Base-by-base conservation (phyloP, 108 stramenopile genomes). In the Cyclotella atomus region DNA sequence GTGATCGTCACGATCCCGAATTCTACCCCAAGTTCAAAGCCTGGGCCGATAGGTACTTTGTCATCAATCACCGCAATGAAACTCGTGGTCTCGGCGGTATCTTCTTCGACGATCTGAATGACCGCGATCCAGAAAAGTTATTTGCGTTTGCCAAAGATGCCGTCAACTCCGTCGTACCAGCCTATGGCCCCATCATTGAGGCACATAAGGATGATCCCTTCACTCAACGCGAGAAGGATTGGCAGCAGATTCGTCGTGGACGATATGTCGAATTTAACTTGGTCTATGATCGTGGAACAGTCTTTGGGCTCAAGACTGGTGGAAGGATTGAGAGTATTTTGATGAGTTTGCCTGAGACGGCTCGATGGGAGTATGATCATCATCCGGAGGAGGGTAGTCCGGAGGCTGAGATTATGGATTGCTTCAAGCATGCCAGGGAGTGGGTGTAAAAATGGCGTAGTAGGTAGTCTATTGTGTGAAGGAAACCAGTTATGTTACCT, bases 201-300 rank as follows among this genome's bases (percentile, higher is more conserved):
- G 79, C 85, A 67, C 92, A 93, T 81, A 95, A 93, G 87, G 63
- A 98, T 83, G 89, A 94, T 68, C 79, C 82, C 67, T 97, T 88
- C 85, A 97, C 97, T 15, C 57, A 89, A 75, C 50, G 95, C 69
- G 85, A 99, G 77, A 97, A 98, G 94, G 81, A 90, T 64, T 99
- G 99, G 99, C 98, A 99, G 89, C 91, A 90, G 50, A 95, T 98
- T 65, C 85, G 97, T 36, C 76, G 95, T 25, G 96, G 97, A 66
- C 84, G 96, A 56, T 99, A 99, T 73, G 96, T 96, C 12, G 99
- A 99, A 86, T 99, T 99, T 93, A 99, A 99, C 87, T 85, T 99
- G 52, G 97, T 99, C 21, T 97, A 98, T 77, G 99, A 99, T 79
- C 84, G 99, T 5, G 99, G 99, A 54, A 99, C 99, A 0, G 91